Evolutionary conservation across 257 asterid genomes (phyloP).

Genomic region (Plantago major): DNA sequence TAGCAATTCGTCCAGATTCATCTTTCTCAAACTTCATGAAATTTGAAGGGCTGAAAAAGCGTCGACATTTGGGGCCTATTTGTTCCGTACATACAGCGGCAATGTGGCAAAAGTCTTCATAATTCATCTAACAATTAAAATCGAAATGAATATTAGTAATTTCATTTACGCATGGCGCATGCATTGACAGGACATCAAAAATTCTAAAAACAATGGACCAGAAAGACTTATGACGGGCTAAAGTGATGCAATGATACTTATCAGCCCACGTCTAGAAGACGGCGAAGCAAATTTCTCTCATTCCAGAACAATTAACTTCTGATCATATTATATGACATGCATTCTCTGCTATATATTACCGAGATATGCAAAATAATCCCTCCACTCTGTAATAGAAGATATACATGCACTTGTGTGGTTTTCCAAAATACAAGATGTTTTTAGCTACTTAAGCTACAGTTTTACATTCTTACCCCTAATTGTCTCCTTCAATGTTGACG

Average conservation of each 20-base stretch:
- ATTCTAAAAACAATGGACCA: too few relatives aligned
- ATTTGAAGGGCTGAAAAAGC: slow-evolving; percentile 97
- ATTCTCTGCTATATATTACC: background rate
- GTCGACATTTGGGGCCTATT: slow-evolving; percentile 92
- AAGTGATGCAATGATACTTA: background rate
- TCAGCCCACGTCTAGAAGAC: background rate
- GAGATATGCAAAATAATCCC: too few relatives aligned
- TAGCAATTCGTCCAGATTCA: slow-evolving; percentile 95
- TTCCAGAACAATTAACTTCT: slow-evolving; percentile 1
- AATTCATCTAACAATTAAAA: slow-evolving; percentile 72
- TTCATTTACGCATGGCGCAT: background rate
- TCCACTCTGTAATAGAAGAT: too few relatives aligned
- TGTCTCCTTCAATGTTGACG: too few relatives aligned
- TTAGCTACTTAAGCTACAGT: too few relatives aligned
- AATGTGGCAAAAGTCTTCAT: slow-evolving; percentile 99
- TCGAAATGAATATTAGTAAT: background rate
- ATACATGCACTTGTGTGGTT: too few relatives aligned
- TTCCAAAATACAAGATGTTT: too few relatives aligned
- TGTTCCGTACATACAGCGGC: slow-evolving; percentile 98
- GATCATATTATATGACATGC: background rate
- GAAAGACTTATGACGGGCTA: background rate
- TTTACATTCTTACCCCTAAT: too few relatives aligned
- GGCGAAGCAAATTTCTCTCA: background rate
- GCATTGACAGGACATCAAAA: background rate
- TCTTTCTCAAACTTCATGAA: slow-evolving; percentile 99